Evolutionary conservation across 2,329 filamentous ascomycete genomes (phyloP), one percentile per base, ranked within the genome.

Genomic region (Davidsoniella eucalypti): DNA sequence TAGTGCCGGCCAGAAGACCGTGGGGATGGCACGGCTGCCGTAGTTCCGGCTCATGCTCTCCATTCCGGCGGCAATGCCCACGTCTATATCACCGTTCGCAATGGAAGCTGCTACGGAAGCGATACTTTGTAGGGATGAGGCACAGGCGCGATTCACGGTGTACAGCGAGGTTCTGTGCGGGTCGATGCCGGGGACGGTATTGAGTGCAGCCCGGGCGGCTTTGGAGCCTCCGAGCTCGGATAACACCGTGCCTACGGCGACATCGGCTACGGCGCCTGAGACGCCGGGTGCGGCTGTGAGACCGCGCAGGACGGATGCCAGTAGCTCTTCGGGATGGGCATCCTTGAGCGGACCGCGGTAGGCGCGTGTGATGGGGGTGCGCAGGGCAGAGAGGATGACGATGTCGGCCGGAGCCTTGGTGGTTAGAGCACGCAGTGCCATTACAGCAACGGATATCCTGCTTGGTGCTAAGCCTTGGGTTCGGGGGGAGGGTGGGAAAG

Each of bases 41-140:
- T 95, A 95, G 67, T 94, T 94, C 56, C 82, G 69, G 55, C 86
- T 94, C 88, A 95, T 95, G 67, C 83, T 90, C 73, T 95, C 88
- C 84, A 93, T 94, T 26, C 88, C 88, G 2, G 84, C 88, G 8
- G 80, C 88, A 54, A 95, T 78, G 53, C 86, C 88, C 0, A 73
- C 70, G 54, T 80, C 75, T 47, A 90, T 82, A 57, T 76, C 74
- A 1, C 84, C 87, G 0, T 75, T 71, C n/a, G 78, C 74, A 57
- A 95, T 92, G 55, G 81, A 73, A 52, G 82, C 78, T 4, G 84
- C 83, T 2, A 94, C 71, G 12, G 71, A 68, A 1, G 86, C 82
- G 47, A 95, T 82, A 23, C 83, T 80, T 57, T 85, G 81, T 46
- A 95, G 71, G 2, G 82, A 82, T 5, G 79, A 85, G 14, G 80